A percentile compares a stretch with the other conserved stretches of the same genome.
phyloP scores from a whole-genome alignment of 1,284 basidiomycete species.

The Amylostereum areolatum region DNA sequence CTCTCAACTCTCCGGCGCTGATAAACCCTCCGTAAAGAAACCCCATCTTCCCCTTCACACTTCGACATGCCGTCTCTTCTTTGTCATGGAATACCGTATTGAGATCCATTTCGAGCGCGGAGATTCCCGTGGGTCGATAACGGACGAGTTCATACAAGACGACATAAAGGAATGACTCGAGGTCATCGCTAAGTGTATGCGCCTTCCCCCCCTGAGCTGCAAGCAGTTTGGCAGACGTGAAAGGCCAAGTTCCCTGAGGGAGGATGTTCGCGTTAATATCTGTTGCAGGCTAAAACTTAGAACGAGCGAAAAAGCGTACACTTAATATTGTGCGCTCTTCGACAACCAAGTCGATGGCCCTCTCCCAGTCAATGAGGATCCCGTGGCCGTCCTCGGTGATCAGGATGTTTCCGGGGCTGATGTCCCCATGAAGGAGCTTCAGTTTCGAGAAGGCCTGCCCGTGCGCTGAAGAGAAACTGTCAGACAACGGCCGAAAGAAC shows the following conservation, averaged over 20 bases:
- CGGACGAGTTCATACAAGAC: not conserved
- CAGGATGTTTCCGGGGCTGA: not conserved
- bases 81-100: no score
- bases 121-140: no score
- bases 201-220: not conserved
- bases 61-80: no score
- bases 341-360: no score
- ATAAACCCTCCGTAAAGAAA: no score
- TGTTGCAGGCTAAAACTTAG: no score
- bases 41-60: no score
- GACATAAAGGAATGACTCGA: not conserved
- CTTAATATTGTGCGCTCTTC: no score
- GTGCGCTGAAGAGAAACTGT: not conserved
- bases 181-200: not conserved
- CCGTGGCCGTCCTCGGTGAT: not conserved
- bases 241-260: not conserved
- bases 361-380: not conserved
- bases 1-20: no score
- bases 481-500: no score
- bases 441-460: not conserved
- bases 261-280: no score
- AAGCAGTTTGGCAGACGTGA: not conserved
- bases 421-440: not conserved
- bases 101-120: no score
- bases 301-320: not conserved